These are phyloP conservation scores for Rhizopogon hawkerae DNA, from an alignment of 1,284 basidiomycete genomes.

Conservation along the genomic window DNA sequence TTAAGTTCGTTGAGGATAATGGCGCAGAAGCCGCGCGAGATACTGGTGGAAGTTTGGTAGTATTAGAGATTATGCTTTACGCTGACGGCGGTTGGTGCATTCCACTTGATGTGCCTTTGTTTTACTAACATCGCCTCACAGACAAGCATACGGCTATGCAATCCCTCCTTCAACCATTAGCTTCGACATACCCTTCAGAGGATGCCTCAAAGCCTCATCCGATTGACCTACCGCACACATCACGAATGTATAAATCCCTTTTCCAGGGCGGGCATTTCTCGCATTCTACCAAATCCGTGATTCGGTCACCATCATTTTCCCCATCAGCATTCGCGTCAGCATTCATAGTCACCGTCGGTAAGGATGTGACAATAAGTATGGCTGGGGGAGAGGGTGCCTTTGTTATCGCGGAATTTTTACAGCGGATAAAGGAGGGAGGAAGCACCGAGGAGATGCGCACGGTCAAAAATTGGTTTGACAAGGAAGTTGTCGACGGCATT, in stretches of 20 bases:
- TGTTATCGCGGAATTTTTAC: conserved; percentile 69
- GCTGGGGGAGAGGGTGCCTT: conserved; percentile 68
- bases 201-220: conserved; percentile 46
- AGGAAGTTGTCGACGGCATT: conserved; percentile 33
- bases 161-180: conserved; percentile 50
- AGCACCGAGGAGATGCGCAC: conserved; percentile 29
- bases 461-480: conserved; percentile 51
- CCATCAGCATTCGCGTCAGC: conserved; percentile 47
- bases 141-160: conserved; percentile 62
- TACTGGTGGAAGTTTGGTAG: conserved; percentile 68
- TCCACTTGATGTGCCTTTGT: conserved; percentile 1
- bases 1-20: conserved; percentile 57
- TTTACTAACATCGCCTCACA: conserved; percentile 21
- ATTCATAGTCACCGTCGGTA: conserved; percentile 53
- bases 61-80: conserved; percentile 74
- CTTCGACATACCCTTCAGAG: conserved; percentile 46
- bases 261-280: conserved; percentile 86
- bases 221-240: conserved; percentile 73
- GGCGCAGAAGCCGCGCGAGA: conserved; percentile 58
- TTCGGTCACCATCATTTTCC: conserved; percentile 41
- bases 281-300: conserved; percentile 47
- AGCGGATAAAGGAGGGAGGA: conserved; percentile 44
- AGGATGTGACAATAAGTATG: conserved; percentile 48
- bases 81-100: conserved; percentile 63
- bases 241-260: conserved; percentile 77